Percentiles rank a stretch among this genome's conserved stretches.
These are phyloP conservation scores for Fusarium dlaminii DNA, from an alignment of 2,329 filamentous ascomycete genomes.

Conservation along the genomic window DNA sequence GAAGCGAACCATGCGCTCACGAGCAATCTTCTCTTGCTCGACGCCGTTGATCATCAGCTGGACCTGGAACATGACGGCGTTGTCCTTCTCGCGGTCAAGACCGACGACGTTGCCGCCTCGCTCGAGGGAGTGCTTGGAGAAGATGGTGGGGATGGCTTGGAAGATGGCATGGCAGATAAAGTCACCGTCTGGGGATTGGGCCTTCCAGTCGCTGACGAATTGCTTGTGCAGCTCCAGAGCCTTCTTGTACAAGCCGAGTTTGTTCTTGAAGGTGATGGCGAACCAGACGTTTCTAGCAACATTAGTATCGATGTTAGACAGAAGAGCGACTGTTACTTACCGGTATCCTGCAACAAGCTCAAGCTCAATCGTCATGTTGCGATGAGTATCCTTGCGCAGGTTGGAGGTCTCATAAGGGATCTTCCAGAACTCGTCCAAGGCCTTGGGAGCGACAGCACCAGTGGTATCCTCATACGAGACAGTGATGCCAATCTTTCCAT, in stretches of 20 bases:
- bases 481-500: conserved; percentile 1
- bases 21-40: conserved; percentile 8
- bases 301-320: rapidly evolving
- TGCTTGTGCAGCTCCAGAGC: conserved; percentile 1
- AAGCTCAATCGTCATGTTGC: conserved; percentile 14
- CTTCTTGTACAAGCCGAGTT: conserved; percentile 1
- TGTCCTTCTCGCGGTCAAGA: conserved; percentile 2
- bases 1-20: conserved; percentile 11
- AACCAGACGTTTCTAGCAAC: not conserved
- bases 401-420: conserved; percentile 7
- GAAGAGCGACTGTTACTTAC: not conserved
- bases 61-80: conserved; percentile 12
- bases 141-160: conserved; percentile 9
- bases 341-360: conserved; percentile 11
- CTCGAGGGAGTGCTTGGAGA: conserved; percentile 8
- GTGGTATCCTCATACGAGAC: conserved; percentile 13
- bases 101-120: conserved; percentile 7
- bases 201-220: conserved; percentile 9
- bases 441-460: not conserved
- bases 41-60: conserved; percentile 11
- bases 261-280: conserved; percentile 12
- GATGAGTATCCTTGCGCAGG: conserved; percentile 7
- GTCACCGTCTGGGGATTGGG: not conserved
- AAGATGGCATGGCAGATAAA: conserved; percentile 18
- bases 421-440: conserved; percentile 3